These are phyloP conservation scores for Betula pendula DNA, from an alignment of 306 rosid genomes.

Conservation along the genomic window DNA sequence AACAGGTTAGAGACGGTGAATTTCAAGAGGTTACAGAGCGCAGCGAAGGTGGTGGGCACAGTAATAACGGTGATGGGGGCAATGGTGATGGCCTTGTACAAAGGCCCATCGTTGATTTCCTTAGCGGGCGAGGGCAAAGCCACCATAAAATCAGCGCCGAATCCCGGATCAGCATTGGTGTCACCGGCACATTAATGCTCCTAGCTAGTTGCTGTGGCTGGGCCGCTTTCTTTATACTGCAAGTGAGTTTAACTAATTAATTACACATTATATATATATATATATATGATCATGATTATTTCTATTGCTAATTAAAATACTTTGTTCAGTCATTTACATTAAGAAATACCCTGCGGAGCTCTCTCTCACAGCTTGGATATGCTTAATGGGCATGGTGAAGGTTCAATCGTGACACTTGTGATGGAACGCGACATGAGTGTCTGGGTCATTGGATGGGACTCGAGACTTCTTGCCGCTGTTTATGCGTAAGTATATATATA, in stretches of 20 bases:
- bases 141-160: conserved; percentile 31
- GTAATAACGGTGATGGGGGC: conserved; percentile 82
- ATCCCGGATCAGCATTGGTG: conserved; percentile 66
- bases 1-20: conserved; percentile 88
- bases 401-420: conserved; percentile 60
- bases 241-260: conserved; percentile 42
- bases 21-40: conserved; percentile 58
- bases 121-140: conserved; percentile 41
- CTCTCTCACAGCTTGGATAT: conserved; percentile 92
- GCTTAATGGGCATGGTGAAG: conserved; percentile 68
- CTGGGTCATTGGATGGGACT: conserved; percentile 93
- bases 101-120: conserved; percentile 68
- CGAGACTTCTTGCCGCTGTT: conserved; percentile 90
- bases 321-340: conserved; percentile 89
- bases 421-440: conserved; percentile 72
- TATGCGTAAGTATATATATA: conserved; percentile 64
- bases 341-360: conserved; percentile 91
- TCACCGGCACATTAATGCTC: conserved; percentile 66
- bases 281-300: no score
- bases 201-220: conserved; percentile 71
- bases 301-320: no score
- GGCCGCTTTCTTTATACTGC: conserved; percentile 93
- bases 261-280: no score
- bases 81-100: conserved; percentile 94
- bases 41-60: conserved; percentile 86